phyloP scores from a whole-genome alignment of 805 yeast genomes.

The Suhomyces sp. region DNA sequence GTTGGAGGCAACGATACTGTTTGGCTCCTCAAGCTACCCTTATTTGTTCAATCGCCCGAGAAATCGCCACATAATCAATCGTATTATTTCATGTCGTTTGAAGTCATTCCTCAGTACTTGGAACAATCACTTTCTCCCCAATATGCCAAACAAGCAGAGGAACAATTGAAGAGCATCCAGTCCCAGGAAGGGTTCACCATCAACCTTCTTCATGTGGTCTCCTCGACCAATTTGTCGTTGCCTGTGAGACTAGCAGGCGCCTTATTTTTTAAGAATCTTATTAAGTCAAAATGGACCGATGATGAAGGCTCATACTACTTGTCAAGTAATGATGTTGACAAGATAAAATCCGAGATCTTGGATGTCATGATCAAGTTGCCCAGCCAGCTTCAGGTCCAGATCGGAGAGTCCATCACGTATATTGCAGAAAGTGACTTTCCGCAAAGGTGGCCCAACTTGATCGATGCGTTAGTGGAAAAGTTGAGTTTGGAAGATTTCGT shows the following conservation, averaged over 20 bases:
- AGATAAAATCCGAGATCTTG: slow-evolving; percentile 74
- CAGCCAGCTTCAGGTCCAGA: slow-evolving; percentile 77
- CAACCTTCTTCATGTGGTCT: slow-evolving; percentile 72
- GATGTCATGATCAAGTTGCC: slow-evolving; percentile 85
- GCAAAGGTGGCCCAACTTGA: slow-evolving; percentile 74
- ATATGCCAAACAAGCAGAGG: slow-evolving; percentile 66
- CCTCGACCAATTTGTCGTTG: slow-evolving; percentile 50
- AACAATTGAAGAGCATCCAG: slow-evolving; percentile 61
- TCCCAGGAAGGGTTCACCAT: slow-evolving; percentile 70
- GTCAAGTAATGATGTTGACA: slow-evolving; percentile 55
- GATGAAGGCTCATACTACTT: slow-evolving; percentile 79
- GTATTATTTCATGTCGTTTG: slow-evolving; percentile 27
- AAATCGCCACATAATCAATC: too few species aligned
- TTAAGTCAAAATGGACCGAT: slow-evolving; percentile 84
- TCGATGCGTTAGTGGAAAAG: slow-evolving; percentile 69
- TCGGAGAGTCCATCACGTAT: slow-evolving; percentile 88
- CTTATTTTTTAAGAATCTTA: slow-evolving; percentile 81
- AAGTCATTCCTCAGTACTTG: slow-evolving; percentile 51
- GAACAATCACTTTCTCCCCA: slow-evolving; percentile 65
- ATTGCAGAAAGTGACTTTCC: slow-evolving; percentile 98
- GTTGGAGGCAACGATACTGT: neutral
- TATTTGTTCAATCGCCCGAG: too few species aligned
- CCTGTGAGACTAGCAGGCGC: slow-evolving; percentile 84
- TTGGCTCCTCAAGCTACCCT: too few species aligned
- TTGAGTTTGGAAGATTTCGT: slow-evolving; percentile 65